phyloP scores from a whole-genome alignment of 805 yeast genomes.

The Cyberlindnera misumaiensis region DNA sequence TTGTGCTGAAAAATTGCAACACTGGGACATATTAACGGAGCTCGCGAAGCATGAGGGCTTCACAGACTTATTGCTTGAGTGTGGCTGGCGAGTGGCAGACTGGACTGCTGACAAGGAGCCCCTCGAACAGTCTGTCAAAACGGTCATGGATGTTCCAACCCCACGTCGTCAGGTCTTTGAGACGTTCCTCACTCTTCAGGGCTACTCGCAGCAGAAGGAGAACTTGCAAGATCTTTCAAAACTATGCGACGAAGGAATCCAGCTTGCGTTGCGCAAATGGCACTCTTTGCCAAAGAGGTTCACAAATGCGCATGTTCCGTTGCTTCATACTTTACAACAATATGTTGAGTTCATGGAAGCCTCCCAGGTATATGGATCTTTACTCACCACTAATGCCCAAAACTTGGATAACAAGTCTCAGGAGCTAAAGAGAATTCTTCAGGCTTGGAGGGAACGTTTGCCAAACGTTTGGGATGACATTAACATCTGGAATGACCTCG shows the following conservation, averaged over 20 bases:
- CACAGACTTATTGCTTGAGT: conserved; percentile 88
- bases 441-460: conserved; percentile 96
- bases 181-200: conserved; percentile 88
- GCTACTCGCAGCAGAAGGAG: conserved; percentile 85
- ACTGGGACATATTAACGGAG: conserved; percentile 96
- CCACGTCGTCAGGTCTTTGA: conserved; percentile 95
- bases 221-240: conserved; percentile 78
- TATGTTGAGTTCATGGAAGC: conserved; percentile 98
- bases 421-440: conserved; percentile 88
- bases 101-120: conserved; percentile 96
- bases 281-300: conserved; percentile 70
- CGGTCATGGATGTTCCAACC: conserved; percentile 98
- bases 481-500: conserved; percentile 94
- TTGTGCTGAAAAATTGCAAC: conserved; percentile 95
- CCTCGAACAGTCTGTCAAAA: conserved; percentile 85
- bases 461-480: conserved; percentile 98
- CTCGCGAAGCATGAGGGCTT: conserved; percentile 97
- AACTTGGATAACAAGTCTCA: conserved; percentile 89
- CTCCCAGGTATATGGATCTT: conserved; percentile 81
- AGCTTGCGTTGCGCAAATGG: conserved; percentile 88
- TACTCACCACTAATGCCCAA: conserved; percentile 85
- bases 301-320: conserved; percentile 80
- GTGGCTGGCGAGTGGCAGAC: conserved; percentile 99
- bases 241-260: conserved; percentile 94
- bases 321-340: conserved; percentile 93